Evolutionary conservation across 768 basidiomycete species (phyloP).

Genomic region (Xerocomus spinulosus): DNA sequence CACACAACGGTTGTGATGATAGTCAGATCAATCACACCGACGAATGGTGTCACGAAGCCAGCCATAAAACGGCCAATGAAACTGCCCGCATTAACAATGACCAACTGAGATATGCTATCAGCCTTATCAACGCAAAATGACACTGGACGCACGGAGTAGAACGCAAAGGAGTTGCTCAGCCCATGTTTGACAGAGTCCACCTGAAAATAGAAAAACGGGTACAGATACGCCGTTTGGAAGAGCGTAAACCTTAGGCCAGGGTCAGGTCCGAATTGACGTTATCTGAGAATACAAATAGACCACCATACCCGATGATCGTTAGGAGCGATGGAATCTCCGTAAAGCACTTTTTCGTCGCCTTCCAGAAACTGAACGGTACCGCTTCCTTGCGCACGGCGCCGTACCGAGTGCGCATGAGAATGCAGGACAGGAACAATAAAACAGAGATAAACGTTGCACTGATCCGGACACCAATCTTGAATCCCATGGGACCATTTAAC

Average conservation of each 20-base stretch:
- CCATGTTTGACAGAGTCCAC: constrained; percentile 49
- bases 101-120: constrained; percentile 4
- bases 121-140: too few species aligned
- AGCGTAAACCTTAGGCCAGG: constrained; percentile 15
- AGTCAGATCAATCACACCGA: constrained; percentile 43
- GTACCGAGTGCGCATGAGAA: constrained; percentile 35
- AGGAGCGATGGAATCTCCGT: constrained; percentile 23
- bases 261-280: background rate
- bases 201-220: constrained; percentile 58
- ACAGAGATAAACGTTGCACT: constrained; percentile 38
- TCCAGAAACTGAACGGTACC: constrained; percentile 10
- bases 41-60: constrained; percentile 33
- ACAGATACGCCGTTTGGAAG: constrained; percentile 40
- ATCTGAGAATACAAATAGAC: background rate
- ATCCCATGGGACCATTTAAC: constrained; percentile 41
- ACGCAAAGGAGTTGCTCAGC: constrained; percentile 42
- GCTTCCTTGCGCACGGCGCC: background rate
- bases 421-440: constrained; percentile 35
- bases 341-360: constrained; percentile 20
- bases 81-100: constrained; percentile 48
- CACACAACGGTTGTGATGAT: constrained; percentile 31
- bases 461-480: constrained; percentile 36
- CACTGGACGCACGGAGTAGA: constrained; percentile 43
- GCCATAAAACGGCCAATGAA: constrained; percentile 47
- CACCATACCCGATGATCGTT: constrained; percentile 20